A percentile compares a stretch with the other conserved stretches of the same genome.
Evolutionary conservation across 768 basidiomycete species (phyloP).

Genomic region (Chlorophyllum brunneum): DNA sequence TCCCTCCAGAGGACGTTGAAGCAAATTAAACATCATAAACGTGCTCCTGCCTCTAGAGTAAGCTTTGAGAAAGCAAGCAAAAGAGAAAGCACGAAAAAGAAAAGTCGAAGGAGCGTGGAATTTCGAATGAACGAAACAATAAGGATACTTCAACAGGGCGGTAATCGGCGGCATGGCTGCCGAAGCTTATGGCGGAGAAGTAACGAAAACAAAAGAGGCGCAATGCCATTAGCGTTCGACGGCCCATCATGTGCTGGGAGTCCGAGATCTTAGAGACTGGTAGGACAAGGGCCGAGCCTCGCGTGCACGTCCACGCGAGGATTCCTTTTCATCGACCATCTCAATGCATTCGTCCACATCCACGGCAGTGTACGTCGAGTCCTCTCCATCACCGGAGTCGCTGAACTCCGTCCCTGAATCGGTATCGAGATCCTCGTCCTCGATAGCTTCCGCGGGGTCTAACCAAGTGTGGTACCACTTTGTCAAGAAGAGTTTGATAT

Average conservation of each 20-base stretch:
- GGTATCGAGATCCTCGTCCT: constrained; percentile 27
- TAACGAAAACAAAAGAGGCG: neutral
- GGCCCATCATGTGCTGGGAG: constrained; percentile 1
- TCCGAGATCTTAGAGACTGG: constrained; percentile 18
- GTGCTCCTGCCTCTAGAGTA: constrained; percentile 35
- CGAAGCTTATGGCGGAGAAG: constrained; percentile 4
- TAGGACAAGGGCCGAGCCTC: constrained; percentile 33
- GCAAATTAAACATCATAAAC: constrained; percentile 29
- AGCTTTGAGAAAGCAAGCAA: constrained; percentile 1
- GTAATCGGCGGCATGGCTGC: neutral
- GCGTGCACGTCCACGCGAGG: constrained; percentile 11
- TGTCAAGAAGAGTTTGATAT: constrained; percentile 75
- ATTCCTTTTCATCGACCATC: constrained; percentile 17
- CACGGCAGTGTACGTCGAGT: constrained; percentile 31
- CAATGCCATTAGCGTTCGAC: neutral
- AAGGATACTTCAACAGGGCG: constrained; percentile 5
- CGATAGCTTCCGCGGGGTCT: constrained; percentile 30
- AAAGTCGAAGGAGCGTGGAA: constrained; percentile 4
- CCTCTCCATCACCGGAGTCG: constrained; percentile 32
- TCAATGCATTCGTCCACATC: constrained; percentile 33
- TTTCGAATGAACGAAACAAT: constrained; percentile 8
- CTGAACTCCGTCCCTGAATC: constrained; percentile 35
- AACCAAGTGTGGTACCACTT: constrained; percentile 72
- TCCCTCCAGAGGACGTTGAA: constrained; percentile 9
- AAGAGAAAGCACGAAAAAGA: neutral